phyloP scores from a whole-genome alignment of 1,139 yeast species.

The Hemisphaericaspora xylofermentans region DNA sequence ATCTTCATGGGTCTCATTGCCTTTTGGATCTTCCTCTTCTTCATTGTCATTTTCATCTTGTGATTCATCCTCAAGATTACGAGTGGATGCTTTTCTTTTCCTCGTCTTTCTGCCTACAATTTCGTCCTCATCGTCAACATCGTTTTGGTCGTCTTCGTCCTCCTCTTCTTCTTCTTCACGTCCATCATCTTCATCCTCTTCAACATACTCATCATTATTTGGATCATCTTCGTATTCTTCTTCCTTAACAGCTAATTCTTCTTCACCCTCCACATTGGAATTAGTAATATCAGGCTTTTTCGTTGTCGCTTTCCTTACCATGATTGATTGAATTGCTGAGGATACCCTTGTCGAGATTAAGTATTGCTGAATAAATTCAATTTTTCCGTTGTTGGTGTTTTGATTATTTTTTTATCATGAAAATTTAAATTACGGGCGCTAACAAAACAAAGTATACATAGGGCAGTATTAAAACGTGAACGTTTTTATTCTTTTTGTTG shows the following conservation, averaged over 20 bases:
- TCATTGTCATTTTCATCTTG: slow-evolving; percentile 16
- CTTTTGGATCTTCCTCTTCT: slow-evolving; percentile 17
- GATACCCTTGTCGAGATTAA: no score
- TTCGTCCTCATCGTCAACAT: slow-evolving; percentile 19
- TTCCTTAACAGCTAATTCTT: slow-evolving; percentile 19
- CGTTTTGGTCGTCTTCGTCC: slow-evolving; percentile 17
- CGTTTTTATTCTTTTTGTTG: no score
- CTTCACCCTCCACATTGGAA: neutral
- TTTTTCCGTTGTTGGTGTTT: neutral
- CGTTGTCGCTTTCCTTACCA: slow-evolving; percentile 3
- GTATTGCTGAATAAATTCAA: no score
- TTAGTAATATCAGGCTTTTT: neutral
- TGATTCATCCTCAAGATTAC: slow-evolving; percentile 12
- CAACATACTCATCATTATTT: slow-evolving; percentile 29
- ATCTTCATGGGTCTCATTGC: slow-evolving; percentile 18
- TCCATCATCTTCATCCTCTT: slow-evolving; percentile 22
- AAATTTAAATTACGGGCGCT: no score
- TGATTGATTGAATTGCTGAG: neutral
- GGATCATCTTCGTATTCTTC: slow-evolving; percentile 24
- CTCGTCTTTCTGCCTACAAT: slow-evolving; percentile 13
- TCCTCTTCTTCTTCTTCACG: slow-evolving; percentile 24
- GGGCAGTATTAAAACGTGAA: no score
- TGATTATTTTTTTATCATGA: slow-evolving; percentile 3
- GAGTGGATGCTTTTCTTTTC: slow-evolving; percentile 10
- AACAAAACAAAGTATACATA: no score